Percentiles rank a stretch among this genome's conserved stretches.
Evolutionary conservation across 2,329 filamentous ascomycete genomes (phyloP).

Genomic region (Akanthomyces lecanii): DNA sequence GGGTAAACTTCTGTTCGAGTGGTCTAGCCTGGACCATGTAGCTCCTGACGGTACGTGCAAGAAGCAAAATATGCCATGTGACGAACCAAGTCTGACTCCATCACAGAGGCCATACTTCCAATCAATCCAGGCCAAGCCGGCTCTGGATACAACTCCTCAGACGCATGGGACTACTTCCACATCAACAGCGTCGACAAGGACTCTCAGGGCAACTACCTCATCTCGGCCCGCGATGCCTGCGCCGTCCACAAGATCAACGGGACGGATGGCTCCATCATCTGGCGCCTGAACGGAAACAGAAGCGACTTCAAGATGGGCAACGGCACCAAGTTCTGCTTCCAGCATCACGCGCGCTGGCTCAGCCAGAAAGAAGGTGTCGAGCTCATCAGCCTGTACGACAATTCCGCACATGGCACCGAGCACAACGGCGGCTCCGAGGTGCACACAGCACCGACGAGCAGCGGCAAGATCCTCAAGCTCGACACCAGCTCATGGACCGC

Average conservation of each 20-base stretch:
- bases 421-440: not conserved
- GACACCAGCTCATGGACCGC: constrained; percentile 41
- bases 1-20: constrained; percentile 46
- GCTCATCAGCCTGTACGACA: constrained; percentile 43
- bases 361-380: constrained; percentile 38
- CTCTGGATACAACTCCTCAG: not conserved
- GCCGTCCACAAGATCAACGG: constrained; percentile 43
- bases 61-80: too few relatives aligned
- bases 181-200: constrained; percentile 55
- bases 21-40: constrained; percentile 30
- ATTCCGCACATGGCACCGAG: constrained; percentile 23
- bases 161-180: constrained; percentile 48
- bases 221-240: constrained; percentile 47
- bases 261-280: constrained; percentile 29
- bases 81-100: too few relatives aligned
- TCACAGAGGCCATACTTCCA: constrained; percentile 40
- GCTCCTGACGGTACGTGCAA: constrained; percentile 13
- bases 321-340: constrained; percentile 24
- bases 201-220: constrained; percentile 43
- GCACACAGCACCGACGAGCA: constrained; percentile 27
- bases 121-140: constrained; percentile 22
- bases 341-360: constrained; percentile 47
- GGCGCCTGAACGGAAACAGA: constrained; percentile 50
- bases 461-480: constrained; percentile 40
- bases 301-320: constrained; percentile 35